Percentiles rank a stretch among this genome's conserved stretches.
Conservation (phyloP, 495 filamentous ascomycete genomes). For the Hypomontagnella submonticulosa region DNA sequence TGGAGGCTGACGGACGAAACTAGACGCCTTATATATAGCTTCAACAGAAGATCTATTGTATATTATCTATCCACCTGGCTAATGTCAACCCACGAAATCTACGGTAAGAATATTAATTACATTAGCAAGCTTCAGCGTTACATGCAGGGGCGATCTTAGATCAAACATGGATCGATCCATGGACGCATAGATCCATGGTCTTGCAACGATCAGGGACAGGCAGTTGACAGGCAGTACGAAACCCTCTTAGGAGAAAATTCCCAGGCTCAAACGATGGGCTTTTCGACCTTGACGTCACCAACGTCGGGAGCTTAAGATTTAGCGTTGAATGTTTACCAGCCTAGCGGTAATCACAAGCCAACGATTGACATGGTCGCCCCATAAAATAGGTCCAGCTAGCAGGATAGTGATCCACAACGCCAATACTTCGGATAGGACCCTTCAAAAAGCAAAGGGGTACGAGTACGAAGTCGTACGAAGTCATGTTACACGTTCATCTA, state of each 20-base stretch:
- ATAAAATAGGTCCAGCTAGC: background rate
- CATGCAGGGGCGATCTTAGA: conserved; percentile 18
- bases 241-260: background rate
- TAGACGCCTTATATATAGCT: too few species aligned
- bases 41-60: too few species aligned
- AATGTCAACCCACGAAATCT: too few species aligned
- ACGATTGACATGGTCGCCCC: too few species aligned
- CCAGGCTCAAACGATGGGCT: background rate
- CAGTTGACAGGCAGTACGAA: background rate
- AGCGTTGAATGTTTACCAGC: background rate
- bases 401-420: background rate
- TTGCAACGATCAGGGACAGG: conserved; percentile 25
- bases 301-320: conserved; percentile 29
- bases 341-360: conserved; percentile 17
- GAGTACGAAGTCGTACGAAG: too few species aligned
- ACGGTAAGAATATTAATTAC: too few species aligned
- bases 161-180: conserved; percentile 20
- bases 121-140: conserved; percentile 14
- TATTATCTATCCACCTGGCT: too few species aligned
- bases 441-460: background rate
- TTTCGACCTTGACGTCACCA: conserved; percentile 30
- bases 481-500: conserved; percentile 2
- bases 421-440: background rate
- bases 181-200: conserved; percentile 4
- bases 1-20: too few species aligned